These are phyloP conservation scores for Globisporangium sylvaticum DNA, from an alignment of 352 stramenopile species.

Conservation along the genomic window DNA sequence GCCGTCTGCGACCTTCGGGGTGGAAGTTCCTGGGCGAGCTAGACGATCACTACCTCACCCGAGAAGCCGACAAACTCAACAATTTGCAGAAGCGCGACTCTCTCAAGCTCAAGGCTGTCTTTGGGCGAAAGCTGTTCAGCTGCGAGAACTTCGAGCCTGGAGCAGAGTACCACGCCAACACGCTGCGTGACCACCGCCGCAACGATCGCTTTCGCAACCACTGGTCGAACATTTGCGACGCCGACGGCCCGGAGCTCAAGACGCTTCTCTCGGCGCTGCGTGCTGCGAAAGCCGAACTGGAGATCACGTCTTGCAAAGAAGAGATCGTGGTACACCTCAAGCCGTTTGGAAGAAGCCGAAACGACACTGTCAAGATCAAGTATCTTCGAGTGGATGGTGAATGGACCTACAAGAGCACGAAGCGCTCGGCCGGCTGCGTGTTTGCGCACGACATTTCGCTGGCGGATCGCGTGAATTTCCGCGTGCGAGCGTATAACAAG, in stretches of 20 bases:
- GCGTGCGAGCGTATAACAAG: not conserved
- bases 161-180: not conserved
- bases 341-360: not conserved
- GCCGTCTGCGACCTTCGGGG: too few species aligned
- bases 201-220: not conserved
- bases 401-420: not conserved
- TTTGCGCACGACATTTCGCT: slow-evolving; percentile 1
- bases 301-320: not conserved
- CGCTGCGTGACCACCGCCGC: not conserved
- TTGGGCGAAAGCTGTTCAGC: not conserved
- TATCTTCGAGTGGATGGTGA: not conserved
- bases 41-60: not conserved
- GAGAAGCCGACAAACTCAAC: not conserved
- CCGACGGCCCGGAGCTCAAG: not conserved
- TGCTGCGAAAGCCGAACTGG: not conserved
- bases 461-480: not conserved
- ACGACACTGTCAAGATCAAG: not conserved
- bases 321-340: not conserved
- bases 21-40: not conserved
- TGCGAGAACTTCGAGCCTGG: not conserved
- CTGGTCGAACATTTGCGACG: not conserved
- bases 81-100: not conserved
- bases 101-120: not conserved
- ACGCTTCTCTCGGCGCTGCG: not conserved
- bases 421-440: not conserved